Evolutionary conservation across 495 filamentous ascomycete species (phyloP).

Genomic region (Aspergillus heteromorphus): DNA sequence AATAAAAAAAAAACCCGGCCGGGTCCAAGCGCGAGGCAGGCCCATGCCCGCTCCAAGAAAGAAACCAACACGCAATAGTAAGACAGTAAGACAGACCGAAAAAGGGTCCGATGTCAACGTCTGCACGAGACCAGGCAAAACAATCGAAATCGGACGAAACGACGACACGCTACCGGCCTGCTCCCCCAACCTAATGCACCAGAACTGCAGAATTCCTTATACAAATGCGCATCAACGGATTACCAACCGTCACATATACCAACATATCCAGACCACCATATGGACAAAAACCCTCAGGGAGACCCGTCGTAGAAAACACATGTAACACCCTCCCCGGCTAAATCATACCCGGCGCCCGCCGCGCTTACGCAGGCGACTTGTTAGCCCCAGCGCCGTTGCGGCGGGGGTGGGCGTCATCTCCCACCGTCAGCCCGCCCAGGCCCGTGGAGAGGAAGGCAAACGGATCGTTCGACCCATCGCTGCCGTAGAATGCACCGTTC

Average conservation of each 20-base stretch:
- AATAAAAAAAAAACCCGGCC: constrained; percentile 23
- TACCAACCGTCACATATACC: constrained; percentile 60
- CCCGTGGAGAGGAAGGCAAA: constrained; percentile 86
- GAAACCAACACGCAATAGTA: constrained; percentile 26
- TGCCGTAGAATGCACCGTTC: constrained; percentile 53
- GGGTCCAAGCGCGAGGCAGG: no score
- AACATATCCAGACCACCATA: constrained; percentile 45
- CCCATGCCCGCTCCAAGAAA: constrained; percentile 24
- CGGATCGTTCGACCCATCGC: constrained; percentile 66
- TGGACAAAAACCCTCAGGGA: constrained; percentile 27
- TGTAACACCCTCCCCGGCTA: constrained; percentile 5
- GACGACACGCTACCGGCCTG: constrained; percentile 44
- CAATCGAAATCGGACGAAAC: constrained; percentile 32
- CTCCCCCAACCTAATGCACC: constrained; percentile 49
- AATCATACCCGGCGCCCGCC: constrained; percentile 9
- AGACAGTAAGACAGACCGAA: constrained; percentile 26
- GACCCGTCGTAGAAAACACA: constrained; percentile 8
- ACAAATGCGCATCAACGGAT: constrained; percentile 51
- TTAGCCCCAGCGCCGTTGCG: constrained; percentile 61
- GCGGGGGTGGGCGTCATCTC: constrained; percentile 68
- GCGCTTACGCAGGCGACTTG: constrained; percentile 45
- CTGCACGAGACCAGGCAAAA: constrained; percentile 27
- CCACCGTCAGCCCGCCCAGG: constrained; percentile 74
- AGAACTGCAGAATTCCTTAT: constrained; percentile 47
- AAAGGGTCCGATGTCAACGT: constrained; percentile 22